phyloP scores from a whole-genome alignment of 2,329 filamentous ascomycete species.

The Claviceps africana region DNA sequence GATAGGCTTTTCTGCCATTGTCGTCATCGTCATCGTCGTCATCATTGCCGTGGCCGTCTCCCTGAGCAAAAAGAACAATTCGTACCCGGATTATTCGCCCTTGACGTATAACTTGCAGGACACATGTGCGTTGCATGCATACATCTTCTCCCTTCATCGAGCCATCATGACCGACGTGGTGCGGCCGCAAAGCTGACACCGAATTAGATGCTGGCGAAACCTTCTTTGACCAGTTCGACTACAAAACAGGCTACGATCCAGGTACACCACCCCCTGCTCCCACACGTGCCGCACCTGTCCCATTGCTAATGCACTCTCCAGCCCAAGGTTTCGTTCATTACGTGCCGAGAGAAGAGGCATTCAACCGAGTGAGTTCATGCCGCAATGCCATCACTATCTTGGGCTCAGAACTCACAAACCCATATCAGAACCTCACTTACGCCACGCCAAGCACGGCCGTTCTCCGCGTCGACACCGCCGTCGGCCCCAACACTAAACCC shows the following conservation, averaged over 20 bases:
- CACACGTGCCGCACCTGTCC: too few relatives aligned
- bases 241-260: slow-evolving; percentile 36
- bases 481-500: slow-evolving; percentile 30
- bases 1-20: slow-evolving; percentile 23
- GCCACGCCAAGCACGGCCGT: slow-evolving; percentile 39
- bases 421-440: slow-evolving; percentile 47
- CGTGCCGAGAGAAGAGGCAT: slow-evolving; percentile 28
- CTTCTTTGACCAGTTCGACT: slow-evolving; percentile 44
- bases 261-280: slow-evolving; percentile 16
- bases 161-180: background rate
- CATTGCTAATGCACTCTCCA: too few relatives aligned
- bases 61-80: slow-evolving; percentile 20
- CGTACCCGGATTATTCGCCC: slow-evolving; percentile 34
- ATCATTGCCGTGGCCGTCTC: slow-evolving; percentile 32
- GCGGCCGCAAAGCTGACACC: too few relatives aligned
- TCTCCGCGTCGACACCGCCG: slow-evolving; percentile 46
- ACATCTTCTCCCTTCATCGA: too few relatives aligned
- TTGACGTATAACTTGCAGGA: slow-evolving; percentile 34
- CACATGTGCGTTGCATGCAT: slow-evolving; percentile 34
- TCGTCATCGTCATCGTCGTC: slow-evolving; percentile 33
- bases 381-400: background rate
- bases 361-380: slow-evolving; percentile 23
- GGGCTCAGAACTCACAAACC: background rate
- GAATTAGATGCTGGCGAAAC: slow-evolving; percentile 29
- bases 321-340: slow-evolving; percentile 40